Conservation (phyloP, 495 filamentous ascomycete genomes). For the Lasiosphaeriaceae sp. region DNA sequence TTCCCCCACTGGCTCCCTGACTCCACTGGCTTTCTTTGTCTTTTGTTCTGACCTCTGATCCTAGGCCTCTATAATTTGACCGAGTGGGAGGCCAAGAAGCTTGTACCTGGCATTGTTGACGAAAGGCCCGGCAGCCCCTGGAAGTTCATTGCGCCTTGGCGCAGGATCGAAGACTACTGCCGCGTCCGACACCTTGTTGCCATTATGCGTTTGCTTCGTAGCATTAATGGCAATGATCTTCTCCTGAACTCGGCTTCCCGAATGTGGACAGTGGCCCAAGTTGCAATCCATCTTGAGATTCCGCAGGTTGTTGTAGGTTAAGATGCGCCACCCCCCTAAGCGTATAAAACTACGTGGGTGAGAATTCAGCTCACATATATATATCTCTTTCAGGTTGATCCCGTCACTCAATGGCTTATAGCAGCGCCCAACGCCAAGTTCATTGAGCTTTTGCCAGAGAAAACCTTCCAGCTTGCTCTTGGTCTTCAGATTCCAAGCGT, state of each 20-base stretch:
- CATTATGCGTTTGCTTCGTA: conserved; percentile 55
- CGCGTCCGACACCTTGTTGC: conserved; percentile 56
- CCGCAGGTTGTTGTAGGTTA: conserved; percentile 34
- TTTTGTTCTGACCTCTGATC: too few relatives aligned
- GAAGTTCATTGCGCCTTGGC: conserved; percentile 17
- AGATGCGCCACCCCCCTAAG: too few relatives aligned
- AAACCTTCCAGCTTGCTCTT: conserved; percentile 39
- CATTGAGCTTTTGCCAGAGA: conserved; percentile 44
- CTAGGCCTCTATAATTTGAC: conserved; percentile 14
- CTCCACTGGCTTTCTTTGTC: too few relatives aligned
- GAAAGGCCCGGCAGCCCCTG: background rate
- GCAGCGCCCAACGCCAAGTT: conserved; percentile 39
- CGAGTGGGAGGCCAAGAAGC: conserved; percentile 10
- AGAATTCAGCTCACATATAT: background rate
- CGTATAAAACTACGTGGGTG: too few relatives aligned
- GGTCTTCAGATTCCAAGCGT: conserved; percentile 31
- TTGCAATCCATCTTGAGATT: conserved; percentile 56
- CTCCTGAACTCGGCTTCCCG: conserved; percentile 62
- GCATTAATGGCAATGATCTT: conserved; percentile 46
- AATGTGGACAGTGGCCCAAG: conserved; percentile 57
- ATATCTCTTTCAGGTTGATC: conserved; percentile 17
- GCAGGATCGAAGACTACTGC: conserved; percentile 54
- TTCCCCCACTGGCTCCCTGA: too few relatives aligned
- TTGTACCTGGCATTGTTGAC: conserved; percentile 19
- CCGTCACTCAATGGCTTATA: conserved; percentile 40